These are phyloP conservation scores for Clathrus columnatus DNA, from an alignment of 768 basidiomycete species.

Conservation along the genomic window DNA sequence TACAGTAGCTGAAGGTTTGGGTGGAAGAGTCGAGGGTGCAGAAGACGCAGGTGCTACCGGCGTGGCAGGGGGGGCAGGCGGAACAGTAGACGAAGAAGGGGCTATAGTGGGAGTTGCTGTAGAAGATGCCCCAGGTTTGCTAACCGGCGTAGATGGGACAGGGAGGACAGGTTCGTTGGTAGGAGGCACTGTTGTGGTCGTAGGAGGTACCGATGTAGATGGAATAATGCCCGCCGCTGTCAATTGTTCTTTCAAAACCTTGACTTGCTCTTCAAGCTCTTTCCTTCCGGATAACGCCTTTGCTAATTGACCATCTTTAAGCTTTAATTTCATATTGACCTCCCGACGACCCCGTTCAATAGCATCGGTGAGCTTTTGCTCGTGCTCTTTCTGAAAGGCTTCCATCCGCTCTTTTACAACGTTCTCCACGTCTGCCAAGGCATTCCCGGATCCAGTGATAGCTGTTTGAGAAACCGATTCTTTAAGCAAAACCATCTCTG, in stretches of 20 bases:
- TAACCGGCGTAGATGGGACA: constrained; percentile 9
- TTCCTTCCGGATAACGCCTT: constrained; percentile 26
- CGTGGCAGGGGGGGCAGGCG: constrained; percentile 22
- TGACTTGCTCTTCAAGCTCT: constrained; percentile 39
- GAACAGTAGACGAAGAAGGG: constrained; percentile 13
- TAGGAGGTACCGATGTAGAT: background rate
- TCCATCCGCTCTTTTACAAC: constrained; percentile 42
- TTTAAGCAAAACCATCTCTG: constrained; percentile 25
- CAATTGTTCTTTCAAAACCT: constrained; percentile 60
- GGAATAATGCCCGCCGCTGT: constrained; percentile 3
- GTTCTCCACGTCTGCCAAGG: constrained; percentile 19
- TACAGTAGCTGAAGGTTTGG: constrained; percentile 24
- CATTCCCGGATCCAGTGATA: constrained; percentile 17
- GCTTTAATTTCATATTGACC: constrained; percentile 45
- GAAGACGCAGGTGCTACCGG: constrained; percentile 20
- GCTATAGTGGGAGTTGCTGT: constrained; percentile 10
- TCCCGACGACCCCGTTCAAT: constrained; percentile 67
- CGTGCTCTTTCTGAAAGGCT: constrained; percentile 39
- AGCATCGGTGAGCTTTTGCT: constrained; percentile 42
- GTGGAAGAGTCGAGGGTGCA: constrained; percentile 20
- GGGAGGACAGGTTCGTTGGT: constrained; percentile 10
- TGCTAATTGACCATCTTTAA: constrained; percentile 67
- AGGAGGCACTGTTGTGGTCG: constrained; percentile 6
- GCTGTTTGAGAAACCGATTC: constrained; percentile 29
- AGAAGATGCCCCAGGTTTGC: constrained; percentile 19